Evolutionary conservation across 2,329 filamentous ascomycete genomes (phyloP), one percentile per base, ranked within the genome.

Genomic region (Phyllosticta citriasiana): DNA sequence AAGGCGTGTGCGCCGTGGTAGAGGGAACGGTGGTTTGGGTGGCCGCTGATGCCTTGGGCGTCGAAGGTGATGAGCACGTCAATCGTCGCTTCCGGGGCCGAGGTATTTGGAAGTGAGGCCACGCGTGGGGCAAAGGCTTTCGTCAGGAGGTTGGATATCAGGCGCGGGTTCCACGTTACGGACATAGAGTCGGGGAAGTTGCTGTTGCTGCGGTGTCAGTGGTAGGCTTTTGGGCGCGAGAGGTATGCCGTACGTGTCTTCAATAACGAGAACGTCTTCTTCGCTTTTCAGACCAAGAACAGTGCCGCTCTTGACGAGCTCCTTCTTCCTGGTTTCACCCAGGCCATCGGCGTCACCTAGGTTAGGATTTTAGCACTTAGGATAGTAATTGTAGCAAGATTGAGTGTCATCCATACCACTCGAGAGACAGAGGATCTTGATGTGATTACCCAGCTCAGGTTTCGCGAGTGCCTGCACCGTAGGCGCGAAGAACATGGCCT

Each of bases 401-500:
- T 52, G 30, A 53, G 57, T 51, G 16, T 30, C 53, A 50, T 19
- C 68, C 74, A 53, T 76, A 87, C 89, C 92, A 66, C 86, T 93
- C 75, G 89, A 95, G 65, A 99, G 78, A 76, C 94, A 99, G 61
- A 97, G 77, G 65, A 99, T 96, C 77, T 95, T 94, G 70, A 99
- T 82, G 71, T 95, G 91, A 76, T 99, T 97, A 3, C 89, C 88
- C 22, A 88, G 80, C 63, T 86, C 84, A 3, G 91, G 90, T 14
- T 83, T 80, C 19, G 91, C 93, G 62, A 99, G 82, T n/a, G 89
- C 86, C 67, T 95, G 81, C 14, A 97, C 80, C 0, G 91, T 89
- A 0, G 94, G 94, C 65, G 91, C 86, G 76, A 99, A 99, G 81
- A 99, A 99, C 94, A 99, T 99, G 74, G 93, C 94, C 79, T 99